phyloP scores from a whole-genome alignment of 257 asterid genomes.

The Perilla frutescens region DNA sequence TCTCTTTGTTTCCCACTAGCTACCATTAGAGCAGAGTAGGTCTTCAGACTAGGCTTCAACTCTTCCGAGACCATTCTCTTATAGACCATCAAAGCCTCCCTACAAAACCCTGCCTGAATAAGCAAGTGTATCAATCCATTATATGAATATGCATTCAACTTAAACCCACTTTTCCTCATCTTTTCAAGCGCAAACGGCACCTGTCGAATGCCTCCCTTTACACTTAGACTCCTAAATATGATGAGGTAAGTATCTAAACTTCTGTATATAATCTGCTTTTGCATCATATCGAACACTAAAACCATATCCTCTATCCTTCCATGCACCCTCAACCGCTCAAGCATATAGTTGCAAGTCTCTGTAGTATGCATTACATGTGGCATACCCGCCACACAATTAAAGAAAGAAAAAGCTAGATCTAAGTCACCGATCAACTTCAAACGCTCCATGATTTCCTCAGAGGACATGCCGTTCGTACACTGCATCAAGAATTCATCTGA shows the following conservation, averaged over 20 bases:
- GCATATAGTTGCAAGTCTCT: slow-evolving; percentile 88
- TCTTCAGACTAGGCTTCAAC: slow-evolving; percentile 89
- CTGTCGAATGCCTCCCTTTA: slow-evolving; percentile 79
- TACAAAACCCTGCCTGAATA: slow-evolving; percentile 76
- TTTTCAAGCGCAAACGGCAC: slow-evolving; percentile 76
- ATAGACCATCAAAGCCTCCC: slow-evolving; percentile 70
- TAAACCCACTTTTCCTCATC: slow-evolving; percentile 71
- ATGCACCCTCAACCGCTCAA: slow-evolving; percentile 72
- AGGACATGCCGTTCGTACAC: slow-evolving; percentile 47
- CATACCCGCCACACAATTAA: slow-evolving; percentile 56
- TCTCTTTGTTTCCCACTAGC: slow-evolving; percentile 88
- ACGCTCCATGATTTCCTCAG: slow-evolving; percentile 64
- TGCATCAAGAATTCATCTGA: slow-evolving; percentile 52
- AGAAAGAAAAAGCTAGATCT: slow-evolving; percentile 59
- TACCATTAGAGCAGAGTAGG: slow-evolving; percentile 95
- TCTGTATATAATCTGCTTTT: slow-evolving; percentile 80
- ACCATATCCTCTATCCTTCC: slow-evolving; percentile 69
- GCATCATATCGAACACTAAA: slow-evolving; percentile 88
- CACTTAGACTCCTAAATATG: slow-evolving; percentile 66
- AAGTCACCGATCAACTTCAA: slow-evolving; percentile 66
- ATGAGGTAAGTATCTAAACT: slow-evolving; percentile 76
- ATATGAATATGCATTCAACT: slow-evolving; percentile 87
- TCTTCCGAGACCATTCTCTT: slow-evolving; percentile 80
- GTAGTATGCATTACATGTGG: slow-evolving; percentile 79
- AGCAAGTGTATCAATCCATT: slow-evolving; percentile 93